Evolutionary conservation across 805 yeast species (phyloP).

Genomic region (Zygosaccharomyces lentus): DNA sequence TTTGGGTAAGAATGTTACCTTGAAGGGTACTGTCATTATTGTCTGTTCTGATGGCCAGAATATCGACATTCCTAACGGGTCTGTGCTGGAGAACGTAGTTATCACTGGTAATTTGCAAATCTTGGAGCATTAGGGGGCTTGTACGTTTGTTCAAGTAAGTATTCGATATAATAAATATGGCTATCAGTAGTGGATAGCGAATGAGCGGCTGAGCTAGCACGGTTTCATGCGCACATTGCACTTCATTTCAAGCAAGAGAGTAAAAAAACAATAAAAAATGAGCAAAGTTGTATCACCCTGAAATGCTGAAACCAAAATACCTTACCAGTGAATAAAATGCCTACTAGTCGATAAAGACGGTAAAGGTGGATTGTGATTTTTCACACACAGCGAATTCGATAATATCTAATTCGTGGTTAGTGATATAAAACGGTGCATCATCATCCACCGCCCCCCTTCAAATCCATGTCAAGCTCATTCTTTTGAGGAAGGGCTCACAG

Average conservation of each 20-base stretch:
- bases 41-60: slow-evolving; percentile 96
- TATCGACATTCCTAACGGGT: slow-evolving; percentile 96
- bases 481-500: background rate
- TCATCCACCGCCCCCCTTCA: background rate
- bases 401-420: background rate
- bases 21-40: slow-evolving; percentile 95
- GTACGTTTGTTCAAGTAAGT: background rate
- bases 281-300: background rate
- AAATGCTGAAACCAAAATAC: too few species aligned
- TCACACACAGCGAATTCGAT: background rate
- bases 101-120: slow-evolving; percentile 95
- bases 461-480: background rate
- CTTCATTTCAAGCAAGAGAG: background rate
- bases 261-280: too few species aligned
- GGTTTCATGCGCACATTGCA: background rate
- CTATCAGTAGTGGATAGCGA: background rate
- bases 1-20: slow-evolving; percentile 82
- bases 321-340: background rate
- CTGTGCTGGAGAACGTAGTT: slow-evolving; percentile 91
- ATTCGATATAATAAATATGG: background rate
- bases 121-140: slow-evolving; percentile 65
- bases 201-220: background rate
- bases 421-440: background rate
- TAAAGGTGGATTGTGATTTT: too few species aligned
- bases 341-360: too few species aligned